Conservation (phyloP, 805 yeast genomes). For the Brettanomyces custersianus region DNA sequence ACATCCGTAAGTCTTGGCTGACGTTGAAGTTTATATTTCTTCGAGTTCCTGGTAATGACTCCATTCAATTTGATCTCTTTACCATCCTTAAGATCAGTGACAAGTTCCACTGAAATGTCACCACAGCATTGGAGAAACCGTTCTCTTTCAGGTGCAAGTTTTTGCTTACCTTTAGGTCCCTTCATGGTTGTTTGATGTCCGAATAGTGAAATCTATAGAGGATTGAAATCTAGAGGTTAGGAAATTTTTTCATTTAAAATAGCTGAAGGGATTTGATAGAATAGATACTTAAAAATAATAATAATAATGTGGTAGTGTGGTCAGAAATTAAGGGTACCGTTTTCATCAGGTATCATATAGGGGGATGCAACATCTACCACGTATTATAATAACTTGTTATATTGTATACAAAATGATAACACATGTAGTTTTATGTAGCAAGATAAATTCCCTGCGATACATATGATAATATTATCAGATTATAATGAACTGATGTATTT, state of each 20-base stretch:
- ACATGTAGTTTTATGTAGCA: no score
- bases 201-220: not conserved
- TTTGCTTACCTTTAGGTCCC: conserved; percentile 42
- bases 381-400: no score
- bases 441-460: no score
- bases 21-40: conserved; percentile 81
- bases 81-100: conserved; percentile 57
- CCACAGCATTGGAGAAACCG: conserved; percentile 88
- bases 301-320: no score
- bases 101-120: conserved; percentile 81
- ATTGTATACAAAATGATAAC: no score
- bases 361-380: no score
- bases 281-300: not conserved
- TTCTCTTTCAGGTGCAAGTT: conserved; percentile 84
- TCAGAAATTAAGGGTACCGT: no score
- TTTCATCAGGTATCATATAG: no score
- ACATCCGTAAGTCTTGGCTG: conserved; percentile 95
- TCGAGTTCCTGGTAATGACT: conserved; percentile 72
- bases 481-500: no score
- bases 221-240: not conserved
- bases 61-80: conserved; percentile 88
- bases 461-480: no score
- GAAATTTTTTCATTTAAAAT: not conserved
- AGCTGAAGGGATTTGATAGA: not conserved
- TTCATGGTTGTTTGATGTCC: conserved; percentile 7